Percentiles rank a stretch among this genome's conserved stretches.
phyloP scores from a whole-genome alignment of 768 basidiomycete species.

The Russula abietina region DNA sequence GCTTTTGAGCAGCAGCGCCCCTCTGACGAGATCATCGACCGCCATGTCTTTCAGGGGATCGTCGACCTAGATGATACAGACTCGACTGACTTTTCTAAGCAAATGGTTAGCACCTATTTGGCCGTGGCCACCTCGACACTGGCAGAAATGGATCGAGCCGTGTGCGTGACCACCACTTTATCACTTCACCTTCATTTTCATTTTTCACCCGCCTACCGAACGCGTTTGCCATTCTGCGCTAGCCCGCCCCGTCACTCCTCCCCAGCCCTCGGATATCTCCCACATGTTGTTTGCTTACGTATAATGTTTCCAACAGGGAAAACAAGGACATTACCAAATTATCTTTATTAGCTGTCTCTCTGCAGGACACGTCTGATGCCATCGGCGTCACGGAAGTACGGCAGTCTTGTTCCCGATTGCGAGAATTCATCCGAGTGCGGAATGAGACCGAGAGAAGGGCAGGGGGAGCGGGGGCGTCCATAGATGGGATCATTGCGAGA shows the following conservation, averaged over 20 bases:
- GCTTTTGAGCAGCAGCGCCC: background rate
- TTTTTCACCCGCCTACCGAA: background rate
- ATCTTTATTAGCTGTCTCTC: conserved; percentile 5
- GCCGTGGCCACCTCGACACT: conserved; percentile 10
- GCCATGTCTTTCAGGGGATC: conserved; percentile 10
- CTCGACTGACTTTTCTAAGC: conserved; percentile 19
- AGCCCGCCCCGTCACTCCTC: background rate
- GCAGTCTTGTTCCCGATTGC: conserved; percentile 8
- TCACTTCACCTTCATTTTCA: too few relatives aligned
- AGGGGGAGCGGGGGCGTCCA: background rate
- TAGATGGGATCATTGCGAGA: conserved; percentile 5
- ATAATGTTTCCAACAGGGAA: background rate
- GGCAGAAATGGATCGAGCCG: conserved; percentile 10
- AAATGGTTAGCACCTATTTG: conserved; percentile 14
- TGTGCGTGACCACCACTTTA: conserved; percentile 3
- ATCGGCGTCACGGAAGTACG: conserved; percentile 10
- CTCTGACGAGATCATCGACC: conserved; percentile 11
- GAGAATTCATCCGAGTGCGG: conserved; percentile 1
- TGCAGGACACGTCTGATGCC: conserved; percentile 15
- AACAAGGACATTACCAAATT: conserved; percentile 2
- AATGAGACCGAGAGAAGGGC: background rate
- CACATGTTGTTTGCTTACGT: background rate
- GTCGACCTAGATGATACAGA: conserved; percentile 10
- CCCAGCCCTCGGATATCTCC: background rate
- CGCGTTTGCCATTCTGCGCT: background rate